A percentile compares a stretch with the other conserved stretches of the same genome.
Evolutionary conservation across 2,329 filamentous ascomycete species (phyloP).

Genomic region (Exophiala alcalophila): DNA sequence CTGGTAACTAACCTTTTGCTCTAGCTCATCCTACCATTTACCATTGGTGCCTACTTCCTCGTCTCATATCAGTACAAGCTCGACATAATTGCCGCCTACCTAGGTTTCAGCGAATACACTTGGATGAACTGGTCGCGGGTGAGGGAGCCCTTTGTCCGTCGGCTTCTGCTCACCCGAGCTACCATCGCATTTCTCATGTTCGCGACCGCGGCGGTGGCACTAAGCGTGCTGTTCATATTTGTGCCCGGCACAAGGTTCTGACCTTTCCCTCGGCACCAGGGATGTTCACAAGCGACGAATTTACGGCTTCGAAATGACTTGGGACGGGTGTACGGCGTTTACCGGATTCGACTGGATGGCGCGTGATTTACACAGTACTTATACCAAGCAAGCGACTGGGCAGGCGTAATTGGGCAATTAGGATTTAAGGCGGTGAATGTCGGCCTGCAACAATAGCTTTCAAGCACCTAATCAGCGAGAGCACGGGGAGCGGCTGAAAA

Average conservation of each 20-base stretch:
- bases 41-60: conserved; percentile 82
- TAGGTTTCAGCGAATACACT: conserved; percentile 94
- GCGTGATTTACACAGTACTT: no score
- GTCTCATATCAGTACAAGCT: conserved; percentile 93
- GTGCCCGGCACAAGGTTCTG: conserved; percentile 70
- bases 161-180: conserved; percentile 77
- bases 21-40: conserved; percentile 82
- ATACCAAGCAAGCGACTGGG: no score
- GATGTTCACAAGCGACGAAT: no score
- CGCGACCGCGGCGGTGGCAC: conserved; percentile 70
- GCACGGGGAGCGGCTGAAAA: no score
- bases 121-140: conserved; percentile 88
- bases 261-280: no score
- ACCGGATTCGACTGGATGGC: no score
- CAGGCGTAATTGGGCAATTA: no score
- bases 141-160: conserved; percentile 85
- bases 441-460: no score
- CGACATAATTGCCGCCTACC: conserved; percentile 81
- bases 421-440: no score
- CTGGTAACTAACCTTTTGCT: conserved; percentile 17
- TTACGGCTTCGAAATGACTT: no score
- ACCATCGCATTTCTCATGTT: conserved; percentile 77
- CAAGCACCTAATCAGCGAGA: no score
- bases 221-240: conserved; percentile 88
- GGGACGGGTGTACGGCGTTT: no score